A percentile compares a stretch with the other conserved stretches of the same genome.
phyloP scores from a whole-genome alignment of 805 yeast species.

The Sugiyamaella qingdaonensis region DNA sequence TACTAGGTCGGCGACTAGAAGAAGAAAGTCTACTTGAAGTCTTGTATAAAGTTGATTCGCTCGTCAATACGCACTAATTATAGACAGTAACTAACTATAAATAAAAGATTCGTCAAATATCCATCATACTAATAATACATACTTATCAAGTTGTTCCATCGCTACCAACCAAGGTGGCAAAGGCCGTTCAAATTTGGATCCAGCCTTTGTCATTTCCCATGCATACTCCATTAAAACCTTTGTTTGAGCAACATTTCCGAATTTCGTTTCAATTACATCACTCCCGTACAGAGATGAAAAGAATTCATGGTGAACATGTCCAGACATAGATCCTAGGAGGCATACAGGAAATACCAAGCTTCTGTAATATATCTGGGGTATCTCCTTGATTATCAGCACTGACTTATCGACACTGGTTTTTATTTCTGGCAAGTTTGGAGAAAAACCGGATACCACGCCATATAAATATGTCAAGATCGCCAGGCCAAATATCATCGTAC shows the following conservation, averaged over 20 bases:
- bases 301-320: neutral
- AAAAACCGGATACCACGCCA: conserved; percentile 13
- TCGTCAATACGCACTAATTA: neutral
- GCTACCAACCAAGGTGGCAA: conserved; percentile 4
- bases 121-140: conserved; percentile 6
- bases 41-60: neutral
- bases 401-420: conserved; percentile 8
- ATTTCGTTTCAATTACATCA: neutral
- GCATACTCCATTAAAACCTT: conserved; percentile 2
- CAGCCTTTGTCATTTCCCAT: conserved; percentile 2
- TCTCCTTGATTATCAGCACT: neutral
- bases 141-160: conserved; percentile 8
- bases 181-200: neutral
- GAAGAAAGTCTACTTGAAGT: conserved; percentile 40
- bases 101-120: neutral
- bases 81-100: neutral
- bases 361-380: conserved; percentile 7
- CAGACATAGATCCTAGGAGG: conserved; percentile 11
- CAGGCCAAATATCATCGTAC: conserved; percentile 11
- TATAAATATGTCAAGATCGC: conserved; percentile 9
- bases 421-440: conserved; percentile 10
- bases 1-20: conserved; percentile 52
- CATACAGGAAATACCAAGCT: conserved; percentile 13
- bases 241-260: conserved; percentile 7
- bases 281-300: conserved; percentile 2